These are phyloP conservation scores for Monosporozyma siamensis DNA, from an alignment of 805 yeast species.

Conservation along the genomic window DNA sequence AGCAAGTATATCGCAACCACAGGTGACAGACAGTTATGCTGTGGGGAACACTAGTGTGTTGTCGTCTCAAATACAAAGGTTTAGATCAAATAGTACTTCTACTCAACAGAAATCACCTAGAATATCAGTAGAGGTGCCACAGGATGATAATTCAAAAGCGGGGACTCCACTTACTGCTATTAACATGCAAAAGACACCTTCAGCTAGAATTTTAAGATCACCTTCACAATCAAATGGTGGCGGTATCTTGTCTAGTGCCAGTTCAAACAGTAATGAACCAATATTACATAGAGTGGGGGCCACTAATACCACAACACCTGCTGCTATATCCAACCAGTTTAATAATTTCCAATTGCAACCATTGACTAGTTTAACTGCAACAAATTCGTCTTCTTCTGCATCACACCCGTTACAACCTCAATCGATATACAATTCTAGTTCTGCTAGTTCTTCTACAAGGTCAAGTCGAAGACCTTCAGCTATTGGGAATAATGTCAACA, in stretches of 20 bases:
- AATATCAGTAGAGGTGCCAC: not conserved
- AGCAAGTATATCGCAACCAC: not conserved
- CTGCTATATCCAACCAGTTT: not conserved
- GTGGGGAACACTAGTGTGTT: not conserved
- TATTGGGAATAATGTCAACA: not conserved
- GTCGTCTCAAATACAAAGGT: not conserved
- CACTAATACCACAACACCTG: too few species aligned
- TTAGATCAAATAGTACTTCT: not conserved
- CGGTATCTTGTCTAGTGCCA: not conserved
- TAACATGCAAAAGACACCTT: not conserved
- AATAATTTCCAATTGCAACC: conserved; percentile 4
- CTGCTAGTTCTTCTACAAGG: conserved; percentile 37
- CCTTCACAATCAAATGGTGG: conserved; percentile 2
- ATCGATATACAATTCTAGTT: conserved; percentile 1
- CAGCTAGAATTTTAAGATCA: not conserved
- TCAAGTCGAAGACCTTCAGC: conserved; percentile 9
- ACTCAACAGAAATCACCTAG: not conserved
- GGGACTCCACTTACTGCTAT: not conserved
- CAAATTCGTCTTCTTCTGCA: too few species aligned
- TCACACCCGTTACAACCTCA: not conserved
- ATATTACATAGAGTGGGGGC: not conserved
- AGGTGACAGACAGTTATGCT: not conserved
- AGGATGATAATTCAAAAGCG: not conserved
- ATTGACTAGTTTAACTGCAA: not conserved
- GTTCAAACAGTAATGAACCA: conserved; percentile 1